These are phyloP conservation scores for Globomyces pollinis-pini DNA, from an alignment of 192 early-diverging fungal genomes.

Conservation along the genomic window DNA sequence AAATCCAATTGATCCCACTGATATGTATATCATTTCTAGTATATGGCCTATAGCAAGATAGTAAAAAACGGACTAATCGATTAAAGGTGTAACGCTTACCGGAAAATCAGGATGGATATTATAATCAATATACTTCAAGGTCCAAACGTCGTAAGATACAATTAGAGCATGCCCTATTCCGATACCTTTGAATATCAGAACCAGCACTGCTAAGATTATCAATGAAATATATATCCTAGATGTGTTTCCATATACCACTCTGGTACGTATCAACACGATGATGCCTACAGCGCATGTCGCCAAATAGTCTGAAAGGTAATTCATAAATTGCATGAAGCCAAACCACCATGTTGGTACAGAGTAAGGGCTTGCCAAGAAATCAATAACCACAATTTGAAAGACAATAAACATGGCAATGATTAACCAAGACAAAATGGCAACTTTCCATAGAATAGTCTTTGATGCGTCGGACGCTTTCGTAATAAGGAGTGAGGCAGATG, in stretches of 20 bases:
- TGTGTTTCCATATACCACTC: not conserved
- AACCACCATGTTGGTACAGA: not conserved
- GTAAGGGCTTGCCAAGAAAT: constrained; percentile 5
- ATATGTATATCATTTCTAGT: not conserved
- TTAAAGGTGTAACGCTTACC: not conserved
- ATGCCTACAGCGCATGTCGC: not conserved
- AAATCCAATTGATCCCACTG: not conserved
- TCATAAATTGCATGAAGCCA: not conserved
- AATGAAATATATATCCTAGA: not conserved
- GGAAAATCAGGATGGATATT: not conserved
- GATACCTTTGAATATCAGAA: not conserved
- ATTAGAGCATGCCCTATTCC: not conserved
- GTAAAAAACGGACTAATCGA: not conserved
- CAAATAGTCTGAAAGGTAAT: constrained; percentile 1
- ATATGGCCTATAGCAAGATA: not conserved
- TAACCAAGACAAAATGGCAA: not conserved
- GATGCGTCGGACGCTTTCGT: not conserved
- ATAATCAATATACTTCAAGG: not conserved
- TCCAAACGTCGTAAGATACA: not conserved
- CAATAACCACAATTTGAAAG: not conserved
- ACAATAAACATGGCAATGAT: not conserved
- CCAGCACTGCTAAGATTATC: not conserved
- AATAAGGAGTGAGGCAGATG: not conserved
- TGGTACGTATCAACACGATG: not conserved
- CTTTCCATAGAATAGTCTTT: not conserved